These are phyloP conservation scores for Sporisorium iseilematis-ciliati DNA, from an alignment of 1,284 basidiomycete species.

Conservation along the genomic window DNA sequence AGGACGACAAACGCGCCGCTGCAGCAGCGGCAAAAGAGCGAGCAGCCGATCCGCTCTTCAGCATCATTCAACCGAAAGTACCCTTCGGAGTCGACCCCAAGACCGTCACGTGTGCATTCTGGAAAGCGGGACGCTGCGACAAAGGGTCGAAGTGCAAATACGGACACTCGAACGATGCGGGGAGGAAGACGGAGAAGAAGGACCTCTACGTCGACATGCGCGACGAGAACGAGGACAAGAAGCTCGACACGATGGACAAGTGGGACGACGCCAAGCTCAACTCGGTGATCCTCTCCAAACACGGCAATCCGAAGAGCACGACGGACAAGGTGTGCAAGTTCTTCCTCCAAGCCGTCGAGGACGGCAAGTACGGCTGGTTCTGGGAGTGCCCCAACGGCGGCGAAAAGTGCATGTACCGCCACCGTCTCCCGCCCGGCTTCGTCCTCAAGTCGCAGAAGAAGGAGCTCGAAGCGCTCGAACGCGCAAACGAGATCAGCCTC, in stretches of 20 bases:
- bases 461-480: slow-evolving; percentile 78
- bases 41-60: slow-evolving; percentile 62
- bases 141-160: slow-evolving; percentile 84
- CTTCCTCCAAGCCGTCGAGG: slow-evolving; percentile 97
- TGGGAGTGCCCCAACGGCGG: slow-evolving; percentile 74
- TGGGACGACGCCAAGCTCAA: slow-evolving; percentile 97
- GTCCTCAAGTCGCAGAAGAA: slow-evolving; percentile 86
- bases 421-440: slow-evolving; percentile 89
- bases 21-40: slow-evolving; percentile 84
- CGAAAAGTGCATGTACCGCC: slow-evolving; percentile 91
- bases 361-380: slow-evolving; percentile 91
- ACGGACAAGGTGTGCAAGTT: slow-evolving; percentile 96
- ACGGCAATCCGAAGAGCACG: slow-evolving; percentile 88
- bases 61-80: slow-evolving; percentile 76
- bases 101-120: slow-evolving; percentile 66
- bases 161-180: slow-evolving; percentile 83
- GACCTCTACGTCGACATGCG: slow-evolving; percentile 92
- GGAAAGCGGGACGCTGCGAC: slow-evolving; percentile 67
- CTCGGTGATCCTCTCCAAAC: slow-evolving; percentile 86
- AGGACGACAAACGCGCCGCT: slow-evolving; percentile 83
- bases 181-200: slow-evolving; percentile 93
- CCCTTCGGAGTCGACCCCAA: slow-evolving; percentile 83
- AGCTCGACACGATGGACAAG: slow-evolving; percentile 91
- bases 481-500: slow-evolving; percentile 83
- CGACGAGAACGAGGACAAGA: slow-evolving; percentile 74